phyloP scores from a whole-genome alignment of 2,329 filamentous ascomycete species.

The Colletotrichum tropicicola region DNA sequence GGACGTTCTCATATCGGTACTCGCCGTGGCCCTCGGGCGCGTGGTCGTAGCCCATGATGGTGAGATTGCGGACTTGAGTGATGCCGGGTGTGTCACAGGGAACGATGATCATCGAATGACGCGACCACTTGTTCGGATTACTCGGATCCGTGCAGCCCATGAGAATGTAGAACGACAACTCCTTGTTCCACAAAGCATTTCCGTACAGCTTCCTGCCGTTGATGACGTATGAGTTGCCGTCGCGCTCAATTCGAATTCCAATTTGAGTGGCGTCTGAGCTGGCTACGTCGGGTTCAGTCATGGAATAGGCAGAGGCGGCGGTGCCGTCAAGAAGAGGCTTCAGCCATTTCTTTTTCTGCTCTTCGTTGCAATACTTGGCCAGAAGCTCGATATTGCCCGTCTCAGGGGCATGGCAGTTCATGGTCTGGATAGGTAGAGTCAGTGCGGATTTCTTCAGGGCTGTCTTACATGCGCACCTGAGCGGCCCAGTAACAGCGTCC shows the following conservation, averaged over 20 bases:
- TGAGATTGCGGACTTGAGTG: constrained; percentile 90
- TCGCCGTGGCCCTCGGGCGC: constrained; percentile 97
- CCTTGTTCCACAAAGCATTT: constrained; percentile 31
- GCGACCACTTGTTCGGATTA: constrained; percentile 81
- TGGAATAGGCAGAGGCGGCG: constrained; percentile 90
- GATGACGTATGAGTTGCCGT: constrained; percentile 88
- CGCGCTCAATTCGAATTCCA: constrained; percentile 80
- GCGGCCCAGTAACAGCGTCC: constrained; percentile 86
- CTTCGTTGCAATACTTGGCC: constrained; percentile 87
- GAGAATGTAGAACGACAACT: constrained; percentile 82
- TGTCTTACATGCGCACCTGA: constrained; percentile 61
- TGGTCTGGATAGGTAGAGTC: constrained; percentile 52
- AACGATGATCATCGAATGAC: constrained; percentile 93
- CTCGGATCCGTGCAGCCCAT: constrained; percentile 90
- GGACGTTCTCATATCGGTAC: constrained; percentile 87
- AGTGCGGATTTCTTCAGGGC: neutral
- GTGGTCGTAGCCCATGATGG: constrained; percentile 95
- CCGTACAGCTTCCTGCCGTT: constrained; percentile 69
- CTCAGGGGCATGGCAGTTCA: constrained; percentile 90
- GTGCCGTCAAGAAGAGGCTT: constrained; percentile 82
- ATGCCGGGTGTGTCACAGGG: constrained; percentile 85
- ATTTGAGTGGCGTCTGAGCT: constrained; percentile 95
- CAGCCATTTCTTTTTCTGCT: constrained; percentile 87
- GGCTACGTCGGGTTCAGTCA: constrained; percentile 91
- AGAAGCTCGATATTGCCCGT: constrained; percentile 97